Evolutionary conservation across 495 filamentous ascomycete genomes (phyloP), one percentile per base, ranked within the genome.

Genomic region (Pyrenopolyporus hunteri): DNA sequence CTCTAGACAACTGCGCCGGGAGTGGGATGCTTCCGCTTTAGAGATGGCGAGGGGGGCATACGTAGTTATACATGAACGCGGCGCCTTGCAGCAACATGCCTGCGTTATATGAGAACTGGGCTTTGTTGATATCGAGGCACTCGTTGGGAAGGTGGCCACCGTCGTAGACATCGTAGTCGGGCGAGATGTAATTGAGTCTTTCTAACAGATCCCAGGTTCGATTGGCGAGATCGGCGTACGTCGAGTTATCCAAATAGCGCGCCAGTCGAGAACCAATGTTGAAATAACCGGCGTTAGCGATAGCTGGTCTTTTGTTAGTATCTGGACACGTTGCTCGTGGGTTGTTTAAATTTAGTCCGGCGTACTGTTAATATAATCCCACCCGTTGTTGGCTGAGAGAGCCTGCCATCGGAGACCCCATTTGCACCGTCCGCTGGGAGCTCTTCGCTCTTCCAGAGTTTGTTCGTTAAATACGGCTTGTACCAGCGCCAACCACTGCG

Each of bases 341-440:
- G 6, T n/a, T n/a, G 1, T 26, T 10, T 14, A 16, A 36, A 33
- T 7, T 1, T 26, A 10, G 10, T 32, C 19, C 9, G 78, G 81
- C 76, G 60, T 67, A 79, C 89, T 80, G 66, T 87, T 87, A 66
- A 89, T 89, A 58, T 86, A 85, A 36, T 83, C 80, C 67, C 89
- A 93, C 9, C 90, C 90, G 6, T 78, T 82, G 73, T 92, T 89
- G 64, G 85, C 89, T 8, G 83, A 75, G 70, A 82, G 89, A 48
- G 91, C 89, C 78, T 93, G 90, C 90, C 90, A 92, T 57, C 84
- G 76, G 44, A 93, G 76, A 6, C 90, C 90, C 59, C 90, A 90
- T 35, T 80, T 76, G 68, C 90, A 94, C 11, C 76, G 79, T 8
- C 67, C 68, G 0, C 67, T 70, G 54, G 85, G 80, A 79, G 84